phyloP scores from a whole-genome alignment of 805 yeast genomes.

The Suhomyces faveliae region DNA sequence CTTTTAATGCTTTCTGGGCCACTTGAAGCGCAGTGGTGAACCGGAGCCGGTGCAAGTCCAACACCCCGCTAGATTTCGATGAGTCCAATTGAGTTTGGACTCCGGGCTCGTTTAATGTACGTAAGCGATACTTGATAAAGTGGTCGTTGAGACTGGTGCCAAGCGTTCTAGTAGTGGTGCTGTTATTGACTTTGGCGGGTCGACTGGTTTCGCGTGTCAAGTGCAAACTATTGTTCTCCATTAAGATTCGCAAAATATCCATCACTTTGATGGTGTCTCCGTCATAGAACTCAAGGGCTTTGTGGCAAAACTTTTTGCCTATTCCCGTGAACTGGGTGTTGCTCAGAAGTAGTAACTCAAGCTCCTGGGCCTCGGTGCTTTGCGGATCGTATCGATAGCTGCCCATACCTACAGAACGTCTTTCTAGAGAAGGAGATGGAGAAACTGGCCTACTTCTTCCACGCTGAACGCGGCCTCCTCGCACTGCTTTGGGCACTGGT shows the following conservation, averaged over 20 bases:
- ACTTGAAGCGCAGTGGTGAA: constrained; percentile 47
- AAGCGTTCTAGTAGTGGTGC: neutral
- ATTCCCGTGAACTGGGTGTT: constrained; percentile 35
- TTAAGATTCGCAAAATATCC: constrained; percentile 28
- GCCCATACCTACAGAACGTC: neutral
- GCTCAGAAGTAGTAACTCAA: constrained; percentile 19
- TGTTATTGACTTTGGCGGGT: neutral
- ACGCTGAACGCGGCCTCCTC: constrained; percentile 37
- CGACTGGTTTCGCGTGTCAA: constrained; percentile 17
- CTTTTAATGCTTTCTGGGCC: constrained; percentile 32
- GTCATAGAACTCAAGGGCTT: constrained; percentile 41
- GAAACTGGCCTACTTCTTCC: constrained; percentile 11
- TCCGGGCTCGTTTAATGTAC: constrained; percentile 10
- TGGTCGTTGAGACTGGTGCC: neutral
- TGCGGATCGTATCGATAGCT: neutral
- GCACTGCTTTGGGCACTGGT: constrained; percentile 4
- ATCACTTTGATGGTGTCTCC: constrained; percentile 44
- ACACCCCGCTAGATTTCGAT: neutral
- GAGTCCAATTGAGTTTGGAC: neutral
- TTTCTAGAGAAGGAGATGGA: neutral
- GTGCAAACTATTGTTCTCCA: constrained; percentile 27
- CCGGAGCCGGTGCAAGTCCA: constrained; percentile 60
- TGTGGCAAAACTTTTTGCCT: constrained; percentile 37
- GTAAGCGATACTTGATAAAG: neutral
- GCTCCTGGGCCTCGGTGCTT: constrained; percentile 27